A percentile compares a stretch with the other conserved stretches of the same genome.
These are phyloP conservation scores for Psidium guajava DNA, from an alignment of 345 rosid species.

Conservation along the genomic window DNA sequence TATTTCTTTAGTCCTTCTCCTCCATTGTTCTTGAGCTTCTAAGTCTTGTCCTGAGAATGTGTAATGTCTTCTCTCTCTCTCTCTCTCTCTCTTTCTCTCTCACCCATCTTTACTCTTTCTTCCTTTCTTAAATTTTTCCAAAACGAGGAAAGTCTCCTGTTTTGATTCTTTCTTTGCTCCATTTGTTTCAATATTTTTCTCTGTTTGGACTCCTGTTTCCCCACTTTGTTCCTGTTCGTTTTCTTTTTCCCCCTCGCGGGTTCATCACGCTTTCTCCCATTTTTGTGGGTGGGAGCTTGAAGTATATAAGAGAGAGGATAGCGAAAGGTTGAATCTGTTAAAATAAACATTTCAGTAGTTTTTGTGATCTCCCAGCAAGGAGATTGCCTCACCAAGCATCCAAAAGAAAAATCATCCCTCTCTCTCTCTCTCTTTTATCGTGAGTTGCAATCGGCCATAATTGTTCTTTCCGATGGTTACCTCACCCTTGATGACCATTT, in stretches of 20 bases:
- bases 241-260: neutral
- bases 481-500: neutral
- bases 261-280: neutral
- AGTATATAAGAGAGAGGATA: neutral
- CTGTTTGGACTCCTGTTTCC: neutral
- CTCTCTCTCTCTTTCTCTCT: neutral
- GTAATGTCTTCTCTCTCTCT: neutral
- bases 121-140: neutral
- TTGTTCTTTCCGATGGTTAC: neutral
- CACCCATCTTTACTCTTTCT: neutral
- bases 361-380: neutral
- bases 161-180: neutral
- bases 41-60: neutral
- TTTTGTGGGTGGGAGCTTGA: neutral
- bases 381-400: neutral
- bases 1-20: neutral
- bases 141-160: neutral
- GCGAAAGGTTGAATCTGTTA: neutral
- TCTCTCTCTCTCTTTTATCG: neutral
- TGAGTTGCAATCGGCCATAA: neutral
- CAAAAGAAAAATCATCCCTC: neutral
- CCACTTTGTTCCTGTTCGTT: neutral
- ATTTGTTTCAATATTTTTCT: neutral
- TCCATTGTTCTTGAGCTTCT: neutral
- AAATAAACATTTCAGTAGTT: neutral